These are phyloP conservation scores for Insectozyma bohioensis DNA, from an alignment of 1,139 yeast species.

Conservation along the genomic window DNA sequence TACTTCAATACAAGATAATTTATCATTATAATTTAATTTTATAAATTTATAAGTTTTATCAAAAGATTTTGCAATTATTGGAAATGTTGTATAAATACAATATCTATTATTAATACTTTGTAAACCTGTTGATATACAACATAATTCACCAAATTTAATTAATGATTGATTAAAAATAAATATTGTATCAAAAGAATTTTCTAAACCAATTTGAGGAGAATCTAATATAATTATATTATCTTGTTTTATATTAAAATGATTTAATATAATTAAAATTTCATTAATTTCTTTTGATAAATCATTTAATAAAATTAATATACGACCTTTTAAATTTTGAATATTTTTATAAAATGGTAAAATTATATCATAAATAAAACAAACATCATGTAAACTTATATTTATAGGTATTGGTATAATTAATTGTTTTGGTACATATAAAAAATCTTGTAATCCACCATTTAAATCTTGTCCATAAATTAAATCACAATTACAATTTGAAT, in stretches of 20 bases:
- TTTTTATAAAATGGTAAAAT: conserved; percentile 36
- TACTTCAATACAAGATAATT: conserved; percentile 26
- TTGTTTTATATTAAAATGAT: conserved; percentile 30
- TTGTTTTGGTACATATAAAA: conserved; percentile 28
- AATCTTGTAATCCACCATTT: conserved; percentile 45
- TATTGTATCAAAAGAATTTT: conserved; percentile 23
- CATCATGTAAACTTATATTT: conserved; percentile 38
- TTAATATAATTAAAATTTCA: conserved; percentile 36
- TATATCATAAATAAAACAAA: conserved; percentile 35
- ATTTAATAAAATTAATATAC: conserved; percentile 28
- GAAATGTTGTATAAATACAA: conserved; percentile 20
- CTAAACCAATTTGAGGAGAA: conserved; percentile 14
- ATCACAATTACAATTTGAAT: conserved; percentile 20
- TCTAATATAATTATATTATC: conserved; percentile 31
- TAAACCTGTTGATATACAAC: conserved; percentile 29
- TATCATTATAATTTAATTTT: conserved; percentile 30
- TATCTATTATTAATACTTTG: conserved; percentile 28
- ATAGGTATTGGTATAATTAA: conserved; percentile 30
- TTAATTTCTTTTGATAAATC: conserved; percentile 32
- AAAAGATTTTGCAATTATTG: conserved; percentile 10
- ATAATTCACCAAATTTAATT: conserved; percentile 22
- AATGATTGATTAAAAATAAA: conserved; percentile 19
- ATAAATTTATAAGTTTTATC: conserved; percentile 30
- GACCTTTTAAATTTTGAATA: conserved; percentile 14
- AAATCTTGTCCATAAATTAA: conserved; percentile 36